Evolutionary conservation across 192 early-diverging fungal genomes (phyloP), one percentile per base, ranked within the genome.

Genomic region (Backusella westeae): DNA sequence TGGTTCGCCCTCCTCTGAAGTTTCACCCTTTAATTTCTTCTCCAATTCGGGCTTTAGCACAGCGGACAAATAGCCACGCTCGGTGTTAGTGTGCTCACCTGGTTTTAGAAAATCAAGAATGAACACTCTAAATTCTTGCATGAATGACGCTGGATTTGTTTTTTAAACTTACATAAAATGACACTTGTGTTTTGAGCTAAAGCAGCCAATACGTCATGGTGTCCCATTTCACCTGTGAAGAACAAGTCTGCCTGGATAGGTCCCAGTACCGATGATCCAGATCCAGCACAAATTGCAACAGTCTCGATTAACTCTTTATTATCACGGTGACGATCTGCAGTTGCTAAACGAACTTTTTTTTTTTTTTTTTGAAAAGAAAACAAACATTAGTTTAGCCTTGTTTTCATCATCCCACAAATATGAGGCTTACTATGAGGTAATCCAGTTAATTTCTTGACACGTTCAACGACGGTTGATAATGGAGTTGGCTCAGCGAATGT

Each of bases 221-320:
- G 97, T 15, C 91, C 91, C 92, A 99, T 95, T 87, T 99, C 97
- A 15, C 96, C 97, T 8, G 97, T 96, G 38, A 95, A 89, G 76
- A 90, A 95, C 34, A 99, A 75, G 80, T 97, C 96, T 3, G 95
- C 92, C 17, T 80, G 78, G 0, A 83, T 76, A 0, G 85, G 81
- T 14, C 76, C 77, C 15, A 96, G 79, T 7, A 96, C 90, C 4
- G 90, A 92, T 29, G 82, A 79, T 1, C 95, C 93, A 2, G 96
- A 96, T 14, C 97, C 97, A 8, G 96, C 96, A 86, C 97, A 99
- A 46, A 98, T 94, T 9, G 93, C 97, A 36, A 98, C 87, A 4
- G 89, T 91, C 44, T 81, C 77, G 41, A 97, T 89, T n/a, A 88
- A 78, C 23, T 78, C 76, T 38, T 74, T 78, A 21, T 44, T 72